These are phyloP conservation scores for Aspergillus homomorphus DNA, from an alignment of 495 filamentous ascomycete genomes.

Conservation along the genomic window DNA sequence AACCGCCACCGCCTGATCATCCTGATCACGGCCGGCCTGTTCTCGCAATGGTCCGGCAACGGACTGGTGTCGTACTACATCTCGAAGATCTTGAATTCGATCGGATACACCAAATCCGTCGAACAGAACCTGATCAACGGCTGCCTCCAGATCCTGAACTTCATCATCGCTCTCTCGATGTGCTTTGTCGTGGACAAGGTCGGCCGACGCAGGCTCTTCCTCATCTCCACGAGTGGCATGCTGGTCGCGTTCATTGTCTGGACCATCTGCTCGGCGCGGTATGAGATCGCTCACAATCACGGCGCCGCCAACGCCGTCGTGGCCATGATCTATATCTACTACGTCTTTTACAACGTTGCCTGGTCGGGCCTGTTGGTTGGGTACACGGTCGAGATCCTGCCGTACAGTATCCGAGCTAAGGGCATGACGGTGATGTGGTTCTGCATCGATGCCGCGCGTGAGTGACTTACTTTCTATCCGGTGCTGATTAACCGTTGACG, in stretches of 20 bases:
- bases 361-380: conserved; percentile 63
- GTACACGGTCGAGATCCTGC: conserved; percentile 64
- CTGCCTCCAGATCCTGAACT: conserved; percentile 30
- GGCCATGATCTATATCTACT: conserved; percentile 60
- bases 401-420: conserved; percentile 67
- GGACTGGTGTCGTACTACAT: conserved; percentile 61
- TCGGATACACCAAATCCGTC: conserved; percentile 50
- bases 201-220: conserved; percentile 57
- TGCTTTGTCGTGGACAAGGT: conserved; percentile 59
- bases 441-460: conserved; percentile 47
- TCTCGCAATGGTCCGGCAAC: conserved; percentile 65
- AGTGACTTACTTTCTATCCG: conserved; percentile 3
- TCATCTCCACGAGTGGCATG: conserved; percentile 59
- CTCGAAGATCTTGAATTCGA: conserved; percentile 47
- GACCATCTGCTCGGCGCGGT: conserved; percentile 56
- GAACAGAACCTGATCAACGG: conserved; percentile 42
- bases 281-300: conserved; percentile 42
- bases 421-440: conserved; percentile 66
- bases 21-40: conserved; percentile 47
- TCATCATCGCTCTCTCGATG: conserved; percentile 53
- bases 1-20: conserved; percentile 59
- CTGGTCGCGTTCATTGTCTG: conserved; percentile 55
- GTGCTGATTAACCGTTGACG: conserved; percentile 22
- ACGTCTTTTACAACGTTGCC: conserved; percentile 55
- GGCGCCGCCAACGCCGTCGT: conserved; percentile 50